Evolutionary conservation across 208 protist genomes (phyloP).

Genomic region (Acanthamoeba lenticulata): DNA sequence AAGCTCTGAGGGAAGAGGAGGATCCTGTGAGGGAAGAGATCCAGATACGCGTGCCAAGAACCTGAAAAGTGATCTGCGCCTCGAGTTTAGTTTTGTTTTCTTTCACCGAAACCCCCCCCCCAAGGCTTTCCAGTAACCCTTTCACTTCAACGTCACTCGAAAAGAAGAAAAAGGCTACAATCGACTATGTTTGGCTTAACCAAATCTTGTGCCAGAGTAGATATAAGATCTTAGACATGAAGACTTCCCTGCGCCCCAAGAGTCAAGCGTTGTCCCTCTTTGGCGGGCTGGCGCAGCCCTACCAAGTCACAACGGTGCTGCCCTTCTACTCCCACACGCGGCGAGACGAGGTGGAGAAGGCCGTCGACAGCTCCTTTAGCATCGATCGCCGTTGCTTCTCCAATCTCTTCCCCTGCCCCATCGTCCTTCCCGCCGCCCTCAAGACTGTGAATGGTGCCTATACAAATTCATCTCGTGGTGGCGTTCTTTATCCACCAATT

Average conservation of each 20-base stretch:
- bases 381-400: background rate
- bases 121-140: background rate
- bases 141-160: no score
- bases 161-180: no score
- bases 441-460: background rate
- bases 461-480: background rate
- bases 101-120: no score
- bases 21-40: no score
- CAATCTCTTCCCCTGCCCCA: conserved; percentile 1
- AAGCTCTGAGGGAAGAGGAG: background rate
- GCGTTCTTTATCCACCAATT: background rate
- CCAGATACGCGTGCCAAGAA: no score
- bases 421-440: background rate
- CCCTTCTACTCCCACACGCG: conserved; percentile 25
- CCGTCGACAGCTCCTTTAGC: background rate
- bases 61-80: no score
- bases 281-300: background rate
- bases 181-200: no score
- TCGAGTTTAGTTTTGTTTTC: no score
- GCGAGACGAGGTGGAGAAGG: background rate
- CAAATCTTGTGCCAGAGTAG: no score
- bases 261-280: background rate
- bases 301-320: background rate
- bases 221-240: background rate
- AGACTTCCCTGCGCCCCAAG: background rate